phyloP scores from a whole-genome alignment of 129 eudicot genomes.

The Flaveria bidentis region DNA sequence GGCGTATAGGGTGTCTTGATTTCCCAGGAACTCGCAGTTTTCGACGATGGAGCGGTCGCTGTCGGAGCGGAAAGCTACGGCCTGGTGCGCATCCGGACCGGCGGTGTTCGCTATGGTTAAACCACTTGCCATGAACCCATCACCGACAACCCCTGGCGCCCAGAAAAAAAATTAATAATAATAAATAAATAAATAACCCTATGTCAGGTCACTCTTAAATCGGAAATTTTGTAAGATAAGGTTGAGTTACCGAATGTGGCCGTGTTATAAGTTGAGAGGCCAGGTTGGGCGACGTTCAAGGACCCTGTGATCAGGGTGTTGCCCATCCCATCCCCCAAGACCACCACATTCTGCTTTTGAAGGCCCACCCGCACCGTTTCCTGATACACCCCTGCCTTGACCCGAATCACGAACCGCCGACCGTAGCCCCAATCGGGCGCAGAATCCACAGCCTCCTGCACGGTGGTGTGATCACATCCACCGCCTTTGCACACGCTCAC shows the following conservation, averaged over 20 bases:
- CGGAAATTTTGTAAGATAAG: too few relatives aligned
- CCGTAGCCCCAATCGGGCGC: slow-evolving; percentile 47
- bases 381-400: slow-evolving; percentile 66
- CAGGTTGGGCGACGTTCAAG: slow-evolving; percentile 53
- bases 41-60: slow-evolving; percentile 61
- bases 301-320: slow-evolving; percentile 81
- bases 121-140: slow-evolving; percentile 64
- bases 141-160: slow-evolving; percentile 49
- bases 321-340: slow-evolving; percentile 88
- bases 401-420: slow-evolving; percentile 55
- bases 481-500: slow-evolving; percentile 68
- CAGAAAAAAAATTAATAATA: too few relatives aligned
- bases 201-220: too few relatives aligned
- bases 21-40: slow-evolving; percentile 64
- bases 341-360: slow-evolving; percentile 72
- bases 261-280: slow-evolving; percentile 63
- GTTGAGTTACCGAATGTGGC: slow-evolving; percentile 73
- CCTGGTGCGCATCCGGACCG: slow-evolving; percentile 74
- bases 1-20: slow-evolving; percentile 78
- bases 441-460: slow-evolving; percentile 77
- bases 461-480: slow-evolving; percentile 50
- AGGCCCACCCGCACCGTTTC: slow-evolving; percentile 79
- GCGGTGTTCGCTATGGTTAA: slow-evolving; percentile 69
- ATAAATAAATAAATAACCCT: too few relatives aligned
- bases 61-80: slow-evolving; percentile 69